phyloP scores from a whole-genome alignment of 2,329 filamentous ascomycete species.

The Lachnellula willkommii region DNA sequence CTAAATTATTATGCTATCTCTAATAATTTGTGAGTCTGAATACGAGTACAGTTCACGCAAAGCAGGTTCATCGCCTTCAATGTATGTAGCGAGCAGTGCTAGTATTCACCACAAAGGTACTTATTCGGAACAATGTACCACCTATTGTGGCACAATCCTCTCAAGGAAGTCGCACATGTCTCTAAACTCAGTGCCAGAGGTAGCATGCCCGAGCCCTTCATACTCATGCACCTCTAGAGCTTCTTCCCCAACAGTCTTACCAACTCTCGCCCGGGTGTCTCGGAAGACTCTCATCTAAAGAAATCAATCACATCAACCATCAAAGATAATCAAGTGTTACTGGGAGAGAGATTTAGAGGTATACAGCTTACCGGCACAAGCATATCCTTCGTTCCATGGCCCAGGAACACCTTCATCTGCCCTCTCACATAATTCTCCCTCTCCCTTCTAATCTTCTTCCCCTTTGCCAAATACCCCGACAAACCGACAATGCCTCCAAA shows the following conservation, averaged over 20 bases:
- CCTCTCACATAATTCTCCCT: slow-evolving; percentile 33
- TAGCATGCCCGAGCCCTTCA: slow-evolving; percentile 42
- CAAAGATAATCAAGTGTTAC: no score
- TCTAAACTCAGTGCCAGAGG: slow-evolving; percentile 38
- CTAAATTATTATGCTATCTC: no score
- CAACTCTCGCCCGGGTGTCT: slow-evolving; percentile 33
- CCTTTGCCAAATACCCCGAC: slow-evolving; percentile 50
- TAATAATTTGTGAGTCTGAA: no score
- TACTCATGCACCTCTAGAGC: slow-evolving; percentile 40
- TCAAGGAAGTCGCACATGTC: slow-evolving; percentile 38
- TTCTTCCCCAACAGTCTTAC: slow-evolving; percentile 34
- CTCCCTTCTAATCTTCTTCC: slow-evolving; percentile 35
- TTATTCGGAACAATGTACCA: no score
- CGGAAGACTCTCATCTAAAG: slow-evolving; percentile 36
- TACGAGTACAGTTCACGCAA: no score
- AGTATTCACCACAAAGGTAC: background rate
- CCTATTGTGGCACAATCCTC: slow-evolving; percentile 11
- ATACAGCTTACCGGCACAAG: slow-evolving; percentile 35
- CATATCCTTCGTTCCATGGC: slow-evolving; percentile 42
- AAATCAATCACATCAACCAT: background rate
- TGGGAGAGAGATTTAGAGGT: no score
- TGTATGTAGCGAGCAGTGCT: background rate
- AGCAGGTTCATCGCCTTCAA: no score
- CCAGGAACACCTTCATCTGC: slow-evolving; percentile 41
- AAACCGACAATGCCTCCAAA: slow-evolving; percentile 80